Evolutionary conservation across 2,329 filamentous ascomycete species (phyloP).

Genomic region (Trichoderma hamatum): DNA sequence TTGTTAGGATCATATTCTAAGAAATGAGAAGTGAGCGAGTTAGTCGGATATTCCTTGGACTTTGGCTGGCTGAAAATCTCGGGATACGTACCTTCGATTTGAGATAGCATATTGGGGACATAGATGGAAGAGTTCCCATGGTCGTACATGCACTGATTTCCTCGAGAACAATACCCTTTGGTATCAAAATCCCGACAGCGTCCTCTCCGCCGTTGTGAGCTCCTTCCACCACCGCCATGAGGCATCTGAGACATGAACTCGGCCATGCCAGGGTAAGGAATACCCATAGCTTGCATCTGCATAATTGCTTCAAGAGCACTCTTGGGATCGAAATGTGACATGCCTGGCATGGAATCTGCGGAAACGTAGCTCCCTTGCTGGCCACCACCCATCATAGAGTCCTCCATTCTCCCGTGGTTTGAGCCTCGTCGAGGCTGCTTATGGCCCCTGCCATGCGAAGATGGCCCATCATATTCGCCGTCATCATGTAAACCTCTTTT

Average conservation of each 20-base stretch:
- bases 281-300: slow-evolving; percentile 62
- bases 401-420: slow-evolving; percentile 35
- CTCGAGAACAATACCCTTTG: slow-evolving; percentile 71
- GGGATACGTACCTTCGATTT: slow-evolving; percentile 35
- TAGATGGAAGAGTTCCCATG: slow-evolving; percentile 61
- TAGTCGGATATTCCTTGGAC: slow-evolving; percentile 22
- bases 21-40: slow-evolving; percentile 1
- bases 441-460: slow-evolving; percentile 46
- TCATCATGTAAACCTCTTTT: slow-evolving; percentile 44
- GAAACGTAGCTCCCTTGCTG: slow-evolving; percentile 17
- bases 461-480: slow-evolving; percentile 34
- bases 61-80: background rate
- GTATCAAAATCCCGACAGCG: slow-evolving; percentile 71
- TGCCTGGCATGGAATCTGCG: slow-evolving; percentile 29
- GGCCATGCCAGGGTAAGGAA: slow-evolving; percentile 47
- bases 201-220: slow-evolving; percentile 44
- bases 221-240: slow-evolving; percentile 30
- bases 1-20: slow-evolving; percentile 43
- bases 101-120: slow-evolving; percentile 36
- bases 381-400: slow-evolving; percentile 32
- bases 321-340: slow-evolving; percentile 59
- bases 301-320: slow-evolving; percentile 65
- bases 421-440: slow-evolving; percentile 65
- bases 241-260: slow-evolving; percentile 40
- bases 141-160: slow-evolving; percentile 68